These are phyloP conservation scores for Phanerochaete carnosa DNA, from an alignment of 768 basidiomycete species.

Conservation along the genomic window DNA sequence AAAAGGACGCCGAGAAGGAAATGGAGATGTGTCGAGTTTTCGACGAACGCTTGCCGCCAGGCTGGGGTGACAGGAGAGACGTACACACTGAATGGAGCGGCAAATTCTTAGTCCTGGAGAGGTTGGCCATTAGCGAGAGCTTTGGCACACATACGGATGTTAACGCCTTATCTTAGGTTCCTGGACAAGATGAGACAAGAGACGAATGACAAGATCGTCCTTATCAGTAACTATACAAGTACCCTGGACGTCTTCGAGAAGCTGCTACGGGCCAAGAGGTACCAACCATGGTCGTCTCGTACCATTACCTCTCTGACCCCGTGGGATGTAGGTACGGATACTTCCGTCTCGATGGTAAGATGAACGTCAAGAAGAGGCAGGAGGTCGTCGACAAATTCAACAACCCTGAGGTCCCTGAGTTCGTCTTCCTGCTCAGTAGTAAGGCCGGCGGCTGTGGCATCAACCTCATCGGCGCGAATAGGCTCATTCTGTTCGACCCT, in stretches of 20 bases:
- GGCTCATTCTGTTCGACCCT: constrained; percentile 93
- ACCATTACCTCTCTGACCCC: neutral
- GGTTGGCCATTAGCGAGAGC: constrained; percentile 49
- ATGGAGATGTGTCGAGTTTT: neutral
- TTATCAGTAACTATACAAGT: constrained; percentile 96
- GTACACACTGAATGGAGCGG: constrained; percentile 85
- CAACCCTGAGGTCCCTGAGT: constrained; percentile 88
- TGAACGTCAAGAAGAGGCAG: constrained; percentile 88
- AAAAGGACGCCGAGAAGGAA: neutral
- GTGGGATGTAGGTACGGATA: constrained; percentile 72
- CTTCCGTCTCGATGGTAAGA: constrained; percentile 92
- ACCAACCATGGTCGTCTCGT: constrained; percentile 6
- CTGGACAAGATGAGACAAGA: constrained; percentile 76
- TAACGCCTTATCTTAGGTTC: constrained; percentile 48
- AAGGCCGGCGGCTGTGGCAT: constrained; percentile 97
- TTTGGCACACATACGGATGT: neutral
- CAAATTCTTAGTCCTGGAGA: constrained; percentile 90
- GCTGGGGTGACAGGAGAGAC: constrained; percentile 30
- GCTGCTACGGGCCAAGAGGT: constrained; percentile 84
- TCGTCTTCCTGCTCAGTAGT: constrained; percentile 90
- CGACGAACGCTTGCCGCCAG: neutral
- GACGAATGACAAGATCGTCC: constrained; percentile 91
- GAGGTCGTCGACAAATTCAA: constrained; percentile 98
- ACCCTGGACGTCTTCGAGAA: constrained; percentile 93
- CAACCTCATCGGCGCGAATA: constrained; percentile 94